phyloP scores from a whole-genome alignment of 2,329 filamentous ascomycete genomes.

The Chaetoscypha palmicola region DNA sequence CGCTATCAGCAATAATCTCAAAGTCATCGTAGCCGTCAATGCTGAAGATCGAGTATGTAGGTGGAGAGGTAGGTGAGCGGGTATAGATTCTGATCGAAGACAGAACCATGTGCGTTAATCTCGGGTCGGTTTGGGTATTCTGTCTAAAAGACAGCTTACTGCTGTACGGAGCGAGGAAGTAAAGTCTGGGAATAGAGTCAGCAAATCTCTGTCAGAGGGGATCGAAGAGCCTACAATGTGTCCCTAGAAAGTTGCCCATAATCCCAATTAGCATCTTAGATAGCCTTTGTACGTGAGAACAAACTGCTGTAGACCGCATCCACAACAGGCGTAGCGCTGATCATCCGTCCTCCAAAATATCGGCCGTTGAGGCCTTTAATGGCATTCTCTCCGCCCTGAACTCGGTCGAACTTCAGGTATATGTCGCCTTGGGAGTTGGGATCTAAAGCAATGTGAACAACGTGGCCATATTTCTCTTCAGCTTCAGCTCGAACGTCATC shows the following conservation, averaged over 20 bases:
- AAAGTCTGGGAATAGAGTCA: no score
- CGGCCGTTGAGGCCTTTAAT: conserved; percentile 96
- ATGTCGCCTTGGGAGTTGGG: conserved; percentile 92
- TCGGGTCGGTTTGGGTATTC: no score
- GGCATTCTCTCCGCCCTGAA: conserved; percentile 91
- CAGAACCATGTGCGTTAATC: no score
- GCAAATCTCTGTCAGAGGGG: no score
- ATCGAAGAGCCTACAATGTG: conserved; percentile 17
- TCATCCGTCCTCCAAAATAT: conserved; percentile 88
- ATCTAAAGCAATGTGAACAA: conserved; percentile 95
- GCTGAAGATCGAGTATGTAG: no score
- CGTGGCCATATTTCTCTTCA: conserved; percentile 90
- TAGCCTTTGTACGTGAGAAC: conserved; percentile 79
- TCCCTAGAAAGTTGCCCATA: conserved; percentile 23
- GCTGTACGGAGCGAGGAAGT: no score
- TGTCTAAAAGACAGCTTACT: no score
- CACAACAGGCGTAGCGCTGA: conserved; percentile 91
- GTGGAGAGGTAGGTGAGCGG: no score
- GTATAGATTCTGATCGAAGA: no score
- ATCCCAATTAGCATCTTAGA: conserved; percentile 45
- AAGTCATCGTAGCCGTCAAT: no score
- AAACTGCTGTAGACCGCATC: conserved; percentile 98
- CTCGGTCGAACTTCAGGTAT: conserved; percentile 96
- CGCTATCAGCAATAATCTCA: no score
- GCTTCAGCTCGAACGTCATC: conserved; percentile 90